Base-by-base conservation (phyloP, 1,284 basidiomycete species). In the Leccinum subatratum region DNA sequence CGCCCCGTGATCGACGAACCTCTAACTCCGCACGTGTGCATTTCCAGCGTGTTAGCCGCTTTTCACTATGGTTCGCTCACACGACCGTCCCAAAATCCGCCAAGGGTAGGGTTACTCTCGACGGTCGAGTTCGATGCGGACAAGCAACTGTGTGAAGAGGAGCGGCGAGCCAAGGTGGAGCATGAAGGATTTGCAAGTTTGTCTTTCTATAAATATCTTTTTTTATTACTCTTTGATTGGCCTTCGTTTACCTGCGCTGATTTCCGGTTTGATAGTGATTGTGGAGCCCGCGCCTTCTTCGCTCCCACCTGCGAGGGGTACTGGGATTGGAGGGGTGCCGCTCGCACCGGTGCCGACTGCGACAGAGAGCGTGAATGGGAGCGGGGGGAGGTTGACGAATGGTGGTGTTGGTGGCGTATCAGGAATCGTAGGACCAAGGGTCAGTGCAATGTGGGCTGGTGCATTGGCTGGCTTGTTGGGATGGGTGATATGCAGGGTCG, bases 51-150 rank as follows among this genome's bases (percentile, higher is more conserved):
- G 5, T 67, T 86, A 14, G 79, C 83, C 8, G 74, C 84, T 22
- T 90, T 86, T 73, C 85, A 90, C 74, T 90, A 84, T 69, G 89
- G 89, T 22, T 88, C 90, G 70, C 73, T 90, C 51, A 83, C 83
- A 0, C 80, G 86, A 68, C 89, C 88, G 2, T 86, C 85, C 0
- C 76, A 78, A 62, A 88, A 91, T 72, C 84, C 84, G 2, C 87
- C 90, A 0, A 83, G 85, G n/a, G 84, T 92, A 64, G 90, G 89
- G 9, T 82, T 92, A 66, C 71, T 88, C 54, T 90, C 88, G 11
- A 88, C 86, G 1, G 87, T 91, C 3, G 86, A 87, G 1, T 45
- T 69, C 16, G 80, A 88, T 70, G 86, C 86, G 4, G 69, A 69
- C 2, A 66, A 69, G 58, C 39, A 64, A 3, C 30, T 77, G 9